A percentile compares a stretch with the other conserved stretches of the same genome.
Conservation (phyloP, 2,329 filamentous ascomycete genomes). For the Niveomyces coronatus region DNA sequence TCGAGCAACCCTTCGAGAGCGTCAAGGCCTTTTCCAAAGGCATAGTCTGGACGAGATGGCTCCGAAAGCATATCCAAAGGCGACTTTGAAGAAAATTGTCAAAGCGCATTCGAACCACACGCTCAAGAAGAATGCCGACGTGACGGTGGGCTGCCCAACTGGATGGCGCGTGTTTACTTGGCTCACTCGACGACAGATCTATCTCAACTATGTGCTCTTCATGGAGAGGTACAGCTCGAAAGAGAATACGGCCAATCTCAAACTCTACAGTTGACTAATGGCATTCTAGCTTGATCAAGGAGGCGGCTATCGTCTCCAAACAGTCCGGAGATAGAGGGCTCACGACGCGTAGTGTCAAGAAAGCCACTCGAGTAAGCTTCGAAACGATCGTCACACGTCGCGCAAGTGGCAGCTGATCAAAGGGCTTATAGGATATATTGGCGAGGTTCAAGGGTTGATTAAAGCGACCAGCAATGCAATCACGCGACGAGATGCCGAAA, state of each 20-base stretch:
- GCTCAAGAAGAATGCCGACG: conserved; percentile 76
- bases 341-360: conserved; percentile 66
- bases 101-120: conserved; percentile 78
- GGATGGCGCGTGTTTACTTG: conserved; percentile 12
- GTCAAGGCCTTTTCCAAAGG: too few species aligned
- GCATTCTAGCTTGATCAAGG: conserved; percentile 57
- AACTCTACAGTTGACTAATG: conserved; percentile 1
- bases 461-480: not conserved
- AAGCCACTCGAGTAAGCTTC: conserved; percentile 60
- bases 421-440: conserved; percentile 47
- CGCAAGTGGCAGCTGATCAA: not conserved
- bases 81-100: conserved; percentile 77
- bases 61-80: conserved; percentile 72
- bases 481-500: too few species aligned
- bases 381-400: not conserved
- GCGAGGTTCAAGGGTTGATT: conserved; percentile 58
- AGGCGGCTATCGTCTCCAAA: conserved; percentile 67
- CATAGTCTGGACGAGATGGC: conserved; percentile 21
- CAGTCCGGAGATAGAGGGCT: conserved; percentile 62
- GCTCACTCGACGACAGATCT: conserved; percentile 50
- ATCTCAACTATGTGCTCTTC: conserved; percentile 75
- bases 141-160: conserved; percentile 50
- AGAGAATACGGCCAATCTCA: not conserved
- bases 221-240: conserved; percentile 47
- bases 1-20: not conserved